Evolutionary conservation across 1,284 basidiomycete species (phyloP).

Genomic region (Mycena sp.): DNA sequence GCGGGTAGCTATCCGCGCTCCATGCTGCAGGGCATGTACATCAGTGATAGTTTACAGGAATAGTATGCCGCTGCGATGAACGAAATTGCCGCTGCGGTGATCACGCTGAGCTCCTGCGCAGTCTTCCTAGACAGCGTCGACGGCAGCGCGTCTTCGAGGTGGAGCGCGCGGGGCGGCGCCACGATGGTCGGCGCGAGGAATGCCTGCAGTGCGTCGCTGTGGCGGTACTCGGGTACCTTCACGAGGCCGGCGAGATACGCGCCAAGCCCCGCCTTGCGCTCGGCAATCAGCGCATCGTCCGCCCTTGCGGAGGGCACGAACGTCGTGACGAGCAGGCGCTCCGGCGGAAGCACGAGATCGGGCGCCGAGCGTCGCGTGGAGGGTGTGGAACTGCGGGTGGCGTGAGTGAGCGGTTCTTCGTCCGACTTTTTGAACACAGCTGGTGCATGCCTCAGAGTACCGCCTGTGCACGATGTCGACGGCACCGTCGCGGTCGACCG

Average conservation of each 20-base stretch:
- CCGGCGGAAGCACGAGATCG: conserved; percentile 56
- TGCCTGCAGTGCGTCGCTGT: conserved; percentile 43
- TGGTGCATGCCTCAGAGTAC: conserved; percentile 59
- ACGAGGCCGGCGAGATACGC: conserved; percentile 50
- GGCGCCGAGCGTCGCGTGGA: conserved; percentile 48
- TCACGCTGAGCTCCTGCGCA: conserved; percentile 42
- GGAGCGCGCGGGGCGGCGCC: conserved; percentile 39
- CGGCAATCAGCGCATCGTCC: conserved; percentile 59
- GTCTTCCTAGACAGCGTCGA: conserved; percentile 54
- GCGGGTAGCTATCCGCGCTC: conserved; percentile 63
- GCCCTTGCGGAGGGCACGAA: conserved; percentile 62
- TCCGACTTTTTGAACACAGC: background rate
- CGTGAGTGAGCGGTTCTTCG: conserved; percentile 1
- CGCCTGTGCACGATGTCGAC: conserved; percentile 48
- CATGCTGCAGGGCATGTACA: conserved; percentile 57
- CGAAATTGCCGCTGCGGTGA: conserved; percentile 25
- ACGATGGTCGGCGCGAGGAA: conserved; percentile 48
- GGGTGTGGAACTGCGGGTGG: conserved; percentile 51
- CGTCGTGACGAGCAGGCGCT: conserved; percentile 55
- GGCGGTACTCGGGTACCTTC: conserved; percentile 44
- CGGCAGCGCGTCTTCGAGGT: conserved; percentile 54
- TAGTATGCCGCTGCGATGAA: conserved; percentile 64
- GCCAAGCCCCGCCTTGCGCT: conserved; percentile 59
- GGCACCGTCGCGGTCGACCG: conserved; percentile 47
- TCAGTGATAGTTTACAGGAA: conserved; percentile 27